Base-by-base conservation (phyloP, 306 rosid genomes). In the Abrus pulchellus region DNA sequence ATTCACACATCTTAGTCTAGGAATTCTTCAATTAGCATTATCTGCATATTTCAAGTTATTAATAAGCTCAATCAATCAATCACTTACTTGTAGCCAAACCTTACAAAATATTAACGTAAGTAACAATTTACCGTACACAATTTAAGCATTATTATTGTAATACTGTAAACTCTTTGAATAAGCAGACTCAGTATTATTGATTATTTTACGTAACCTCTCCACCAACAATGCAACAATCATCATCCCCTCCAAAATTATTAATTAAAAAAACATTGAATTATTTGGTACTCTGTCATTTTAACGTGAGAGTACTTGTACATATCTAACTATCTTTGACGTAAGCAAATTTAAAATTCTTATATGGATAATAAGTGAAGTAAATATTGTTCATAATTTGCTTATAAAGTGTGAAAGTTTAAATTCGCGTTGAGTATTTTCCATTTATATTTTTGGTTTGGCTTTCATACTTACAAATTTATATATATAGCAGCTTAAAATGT, bases 281-380 rank as follows among this genome's bases (percentile, higher is more conserved):
- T 68, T 68, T 45, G 74, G 74, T 29, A 28, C 74, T 3, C 5
- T 45, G 55, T 67, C 55, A 44, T 44, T 67, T 67, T 67, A 67
- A 62, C 47, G 68, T 36, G 47, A 62, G 68, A 33, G 20, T 33
- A 20, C 20, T 20, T 20, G 20, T 20, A 20, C 10, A 60, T 32
- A 9, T 13, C 20, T 34, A 60, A 60, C 41, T 29, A 60, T 30
- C 66, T 32, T 60, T 9, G 20, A 12, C 6, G 7, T 33, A 50
- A 50, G 1, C 52, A 47, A 50, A 12, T 50, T 50, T 12, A 13
- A 50, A 50, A 50, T 11, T 50, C 20, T 11, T 13, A 11, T 13
- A 11, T 11, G 55, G 12, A 50, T 7, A 55, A 55, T 55, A 55
- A 27, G 29, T 4, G 36, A 56, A 56, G 12, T 56, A 56, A 56